A percentile compares a stretch with the other conserved stretches of the same genome.
These are phyloP conservation scores for Suillus subluteus DNA, from an alignment of 768 basidiomycete species.

Conservation along the genomic window DNA sequence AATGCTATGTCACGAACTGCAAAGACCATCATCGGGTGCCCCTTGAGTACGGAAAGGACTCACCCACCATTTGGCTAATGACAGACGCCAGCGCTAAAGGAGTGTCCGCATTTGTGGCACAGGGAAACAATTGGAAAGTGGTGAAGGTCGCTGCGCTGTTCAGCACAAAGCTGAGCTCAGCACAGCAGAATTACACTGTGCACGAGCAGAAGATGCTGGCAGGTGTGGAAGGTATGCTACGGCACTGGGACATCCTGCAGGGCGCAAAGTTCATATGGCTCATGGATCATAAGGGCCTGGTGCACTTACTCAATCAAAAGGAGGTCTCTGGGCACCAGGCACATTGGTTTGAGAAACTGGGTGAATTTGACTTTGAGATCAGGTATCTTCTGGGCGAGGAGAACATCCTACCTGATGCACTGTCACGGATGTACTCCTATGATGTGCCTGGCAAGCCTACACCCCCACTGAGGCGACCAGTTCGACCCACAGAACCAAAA, in stretches of 20 bases:
- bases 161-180: conserved; percentile 33
- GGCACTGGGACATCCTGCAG: conserved; percentile 32
- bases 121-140: too few species aligned
- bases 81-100: too few species aligned
- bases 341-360: conserved; percentile 40
- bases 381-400: conserved; percentile 31
- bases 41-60: fast-evolving
- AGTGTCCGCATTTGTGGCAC: too few species aligned
- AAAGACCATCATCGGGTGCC: too few species aligned
- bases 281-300: conserved; percentile 34
- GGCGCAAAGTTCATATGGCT: conserved; percentile 33
- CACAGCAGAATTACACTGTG: conserved; percentile 44
- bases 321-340: conserved; percentile 39
- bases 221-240: conserved; percentile 38
- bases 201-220: conserved; percentile 45
- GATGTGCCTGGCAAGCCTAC: too few species aligned
- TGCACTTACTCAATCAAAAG: conserved; percentile 34
- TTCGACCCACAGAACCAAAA: too few species aligned
- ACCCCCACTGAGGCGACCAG: too few species aligned
- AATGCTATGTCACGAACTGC: background rate
- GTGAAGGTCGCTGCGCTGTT: too few species aligned
- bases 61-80: too few species aligned
- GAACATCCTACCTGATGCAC: background rate
- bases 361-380: conserved; percentile 21
- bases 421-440: background rate